A percentile compares a stretch with the other conserved stretches of the same genome.
These are phyloP conservation scores for Coccomyxa subellipsoidea DNA, from an alignment of 163 green algal genomes.

Conservation along the genomic window DNA sequence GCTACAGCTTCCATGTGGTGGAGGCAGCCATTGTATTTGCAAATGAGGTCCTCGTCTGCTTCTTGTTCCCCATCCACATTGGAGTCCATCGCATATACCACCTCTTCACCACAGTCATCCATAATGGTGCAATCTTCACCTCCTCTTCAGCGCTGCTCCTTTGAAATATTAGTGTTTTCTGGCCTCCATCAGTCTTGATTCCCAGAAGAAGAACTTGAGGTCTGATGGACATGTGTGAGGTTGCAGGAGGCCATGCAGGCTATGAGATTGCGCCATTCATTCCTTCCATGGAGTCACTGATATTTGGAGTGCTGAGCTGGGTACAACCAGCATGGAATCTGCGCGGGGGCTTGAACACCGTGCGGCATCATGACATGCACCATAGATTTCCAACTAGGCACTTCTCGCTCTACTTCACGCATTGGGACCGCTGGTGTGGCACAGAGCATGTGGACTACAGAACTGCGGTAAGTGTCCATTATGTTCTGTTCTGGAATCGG, in stretches of 20 bases:
- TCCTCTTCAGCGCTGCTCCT: no score
- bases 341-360: conserved; percentile 69
- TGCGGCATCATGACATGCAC: conserved; percentile 93
- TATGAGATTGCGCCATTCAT: conserved; percentile 89
- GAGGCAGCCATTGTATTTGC: conserved; percentile 87
- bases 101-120: conserved; percentile 81
- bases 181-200: not conserved
- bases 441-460: conserved; percentile 6
- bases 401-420: conserved; percentile 91
- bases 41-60: conserved; percentile 84
- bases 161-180: not conserved
- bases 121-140: conserved; percentile 66
- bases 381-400: conserved; percentile 74
- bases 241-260: conserved; percentile 75
- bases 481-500: not conserved
- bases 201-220: not conserved
- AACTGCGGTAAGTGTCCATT: not conserved
- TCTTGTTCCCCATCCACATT: conserved; percentile 81
- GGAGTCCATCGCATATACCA: conserved; percentile 82
- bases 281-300: conserved; percentile 56
- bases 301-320: conserved; percentile 7
- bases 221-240: not conserved
- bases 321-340: conserved; percentile 2
- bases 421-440: conserved; percentile 73
- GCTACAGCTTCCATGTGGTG: conserved; percentile 72